Evolutionary conservation across 192 early-diverging fungal species (phyloP).

Genomic region (Diversispora epigaea): DNA sequence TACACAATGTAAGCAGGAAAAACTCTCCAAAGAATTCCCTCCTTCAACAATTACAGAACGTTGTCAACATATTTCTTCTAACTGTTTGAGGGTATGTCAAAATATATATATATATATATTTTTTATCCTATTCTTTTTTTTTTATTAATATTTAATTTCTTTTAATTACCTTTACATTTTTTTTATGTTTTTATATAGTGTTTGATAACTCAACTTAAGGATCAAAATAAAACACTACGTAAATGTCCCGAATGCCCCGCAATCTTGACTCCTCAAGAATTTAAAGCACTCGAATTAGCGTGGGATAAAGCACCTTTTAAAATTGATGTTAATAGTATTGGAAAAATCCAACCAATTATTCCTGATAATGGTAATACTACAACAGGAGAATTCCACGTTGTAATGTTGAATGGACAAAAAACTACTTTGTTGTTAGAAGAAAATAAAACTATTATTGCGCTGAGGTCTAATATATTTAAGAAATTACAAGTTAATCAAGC

Average conservation of each 20-base stretch:
- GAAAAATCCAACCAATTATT: background rate
- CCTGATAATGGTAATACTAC: background rate
- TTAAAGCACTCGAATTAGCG: background rate
- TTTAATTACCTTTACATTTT: background rate
- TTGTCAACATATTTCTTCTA: conserved; percentile 33
- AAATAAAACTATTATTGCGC: background rate
- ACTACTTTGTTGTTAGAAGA: background rate
- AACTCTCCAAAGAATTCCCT: conserved; percentile 33
- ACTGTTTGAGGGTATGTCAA: conserved; percentile 32
- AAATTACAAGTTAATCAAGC: background rate
- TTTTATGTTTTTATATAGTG: background rate
- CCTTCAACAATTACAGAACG: conserved; percentile 22
- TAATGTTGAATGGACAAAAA: conserved; percentile 26
- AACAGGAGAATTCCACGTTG: conserved; percentile 19
- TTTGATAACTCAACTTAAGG: background rate
- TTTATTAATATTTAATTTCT: background rate
- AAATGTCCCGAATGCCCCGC: conserved; percentile 20
- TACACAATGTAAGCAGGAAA: conserved; percentile 26
- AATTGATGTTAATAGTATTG: conserved; percentile 28
- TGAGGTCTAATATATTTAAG: conserved; percentile 1
- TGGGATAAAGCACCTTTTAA: conserved; percentile 32
- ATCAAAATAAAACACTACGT: background rate
- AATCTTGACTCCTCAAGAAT: background rate
- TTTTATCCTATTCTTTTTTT: background rate
- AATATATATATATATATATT: background rate